phyloP scores from a whole-genome alignment of 768 basidiomycete genomes.

The Steccherinum ochraceum region DNA sequence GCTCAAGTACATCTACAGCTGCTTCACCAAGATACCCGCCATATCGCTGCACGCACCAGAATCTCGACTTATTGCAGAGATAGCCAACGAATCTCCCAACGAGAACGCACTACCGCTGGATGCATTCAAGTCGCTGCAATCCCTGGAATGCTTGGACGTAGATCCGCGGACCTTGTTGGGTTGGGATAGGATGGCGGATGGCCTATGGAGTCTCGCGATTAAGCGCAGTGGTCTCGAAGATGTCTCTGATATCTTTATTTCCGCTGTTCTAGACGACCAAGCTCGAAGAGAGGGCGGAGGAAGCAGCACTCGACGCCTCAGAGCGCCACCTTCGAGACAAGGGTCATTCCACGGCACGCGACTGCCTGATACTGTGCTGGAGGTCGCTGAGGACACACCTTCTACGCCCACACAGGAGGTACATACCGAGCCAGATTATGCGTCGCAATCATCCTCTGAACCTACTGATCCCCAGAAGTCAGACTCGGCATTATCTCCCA shows the following conservation, averaged over 20 bases:
- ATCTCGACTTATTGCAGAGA: slow-evolving; percentile 59
- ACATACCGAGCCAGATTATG: not conserved
- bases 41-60: slow-evolving; percentile 61
- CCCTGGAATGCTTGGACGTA: slow-evolving; percentile 68
- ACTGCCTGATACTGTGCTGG: slow-evolving; percentile 53
- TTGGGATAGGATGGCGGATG: slow-evolving; percentile 73
- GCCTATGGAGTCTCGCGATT: slow-evolving; percentile 68
- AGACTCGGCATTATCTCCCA: slow-evolving; percentile 35
- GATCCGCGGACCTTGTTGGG: slow-evolving; percentile 80
- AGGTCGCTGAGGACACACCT: slow-evolving; percentile 33
- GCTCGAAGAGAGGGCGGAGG: slow-evolving; percentile 52
- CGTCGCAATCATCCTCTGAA: not conserved
- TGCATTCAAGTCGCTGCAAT: slow-evolving; percentile 79
- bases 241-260: slow-evolving; percentile 68
- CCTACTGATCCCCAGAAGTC: not conserved
- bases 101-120: slow-evolving; percentile 77
- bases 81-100: slow-evolving; percentile 61
- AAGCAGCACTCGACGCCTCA: slow-evolving; percentile 33
- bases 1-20: slow-evolving; percentile 82
- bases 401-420: slow-evolving; percentile 4
- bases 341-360: slow-evolving; percentile 43
- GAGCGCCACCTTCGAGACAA: slow-evolving; percentile 26
- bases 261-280: slow-evolving; percentile 71
- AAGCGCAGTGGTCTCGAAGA: slow-evolving; percentile 80
- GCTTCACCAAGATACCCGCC: slow-evolving; percentile 86